These are phyloP conservation scores for Tripterygium wilfordii DNA, from an alignment of 177 flowering plant genomes.

Conservation along the genomic window DNA sequence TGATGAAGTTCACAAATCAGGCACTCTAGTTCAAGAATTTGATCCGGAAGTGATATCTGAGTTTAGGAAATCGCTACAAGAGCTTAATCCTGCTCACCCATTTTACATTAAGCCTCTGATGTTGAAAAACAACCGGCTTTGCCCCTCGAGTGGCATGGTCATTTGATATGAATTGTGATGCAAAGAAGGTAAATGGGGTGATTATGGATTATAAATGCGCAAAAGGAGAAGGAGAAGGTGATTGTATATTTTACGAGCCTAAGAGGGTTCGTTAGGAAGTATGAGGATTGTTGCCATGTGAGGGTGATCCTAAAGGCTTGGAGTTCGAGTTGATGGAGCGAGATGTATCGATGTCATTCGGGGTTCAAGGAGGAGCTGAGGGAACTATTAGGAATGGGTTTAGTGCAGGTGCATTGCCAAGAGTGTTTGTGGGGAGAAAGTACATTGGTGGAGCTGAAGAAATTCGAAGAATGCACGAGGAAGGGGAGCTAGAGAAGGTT, in stretches of 20 bases:
- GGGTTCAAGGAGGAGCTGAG: slow-evolving; percentile 68
- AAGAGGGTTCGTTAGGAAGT: slow-evolving; percentile 85
- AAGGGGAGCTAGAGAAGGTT: slow-evolving; percentile 60
- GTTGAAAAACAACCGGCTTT: slow-evolving; percentile 3
- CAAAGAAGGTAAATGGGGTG: neutral
- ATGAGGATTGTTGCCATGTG: slow-evolving; percentile 79
- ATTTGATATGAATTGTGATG: neutral
- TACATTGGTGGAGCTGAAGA: slow-evolving; percentile 83
- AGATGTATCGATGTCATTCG: slow-evolving; percentile 87
- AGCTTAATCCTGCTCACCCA: slow-evolving; percentile 48
- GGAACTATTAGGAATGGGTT: slow-evolving; percentile 45
- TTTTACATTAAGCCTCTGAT: slow-evolving; percentile 25
- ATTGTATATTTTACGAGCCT: slow-evolving; percentile 80
- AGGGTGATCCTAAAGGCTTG: slow-evolving; percentile 52
- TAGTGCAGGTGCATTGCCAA: slow-evolving; percentile 41
- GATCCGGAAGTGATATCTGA: slow-evolving; percentile 66
- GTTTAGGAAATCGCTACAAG: slow-evolving; percentile 60
- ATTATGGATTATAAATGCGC: slow-evolving; percentile 7
- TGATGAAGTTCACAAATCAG: slow-evolving; percentile 11
- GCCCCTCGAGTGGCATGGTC: neutral
- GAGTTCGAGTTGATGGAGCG: slow-evolving; percentile 72
- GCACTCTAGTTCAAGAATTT: slow-evolving; percentile 39
- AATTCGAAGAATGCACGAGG: slow-evolving; percentile 59
- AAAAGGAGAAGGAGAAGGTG: slow-evolving; percentile 40
- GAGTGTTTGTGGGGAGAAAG: slow-evolving; percentile 56